A percentile compares a stretch with the other conserved stretches of the same genome.
These are phyloP conservation scores for Lotmaria passim DNA, from an alignment of 208 protist genomes.

Conservation along the genomic window DNA sequence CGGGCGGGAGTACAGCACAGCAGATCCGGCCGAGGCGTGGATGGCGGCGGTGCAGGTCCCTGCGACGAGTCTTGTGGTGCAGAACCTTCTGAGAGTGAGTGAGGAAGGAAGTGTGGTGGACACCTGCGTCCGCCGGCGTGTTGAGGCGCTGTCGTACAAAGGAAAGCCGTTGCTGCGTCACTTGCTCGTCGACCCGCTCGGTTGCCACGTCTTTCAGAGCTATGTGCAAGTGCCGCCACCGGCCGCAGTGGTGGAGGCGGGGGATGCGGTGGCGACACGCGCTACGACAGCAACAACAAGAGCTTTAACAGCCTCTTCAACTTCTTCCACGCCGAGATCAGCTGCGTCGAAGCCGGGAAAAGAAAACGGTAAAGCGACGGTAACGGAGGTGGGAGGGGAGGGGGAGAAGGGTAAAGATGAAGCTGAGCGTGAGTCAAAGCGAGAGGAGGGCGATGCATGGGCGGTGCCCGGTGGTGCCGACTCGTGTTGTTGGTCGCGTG, in stretches of 20 bases:
- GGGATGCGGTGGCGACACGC: constrained; percentile 33
- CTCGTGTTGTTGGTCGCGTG: constrained; percentile 69
- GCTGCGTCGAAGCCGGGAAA: constrained; percentile 2
- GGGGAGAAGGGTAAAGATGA: too few relatives aligned
- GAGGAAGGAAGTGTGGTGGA: constrained; percentile 50
- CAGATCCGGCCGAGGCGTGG: constrained; percentile 60
- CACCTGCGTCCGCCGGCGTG: constrained; percentile 49
- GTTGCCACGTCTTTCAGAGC: constrained; percentile 87
- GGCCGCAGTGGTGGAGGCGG: constrained; percentile 42
- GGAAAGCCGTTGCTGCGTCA: constrained; percentile 57
- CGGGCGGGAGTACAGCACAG: constrained; percentile 42
- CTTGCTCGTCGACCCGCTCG: constrained; percentile 69
- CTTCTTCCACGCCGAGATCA: not conserved
- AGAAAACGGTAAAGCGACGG: not conserved
- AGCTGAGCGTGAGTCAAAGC: too few relatives aligned
- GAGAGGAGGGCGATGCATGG: too few relatives aligned
- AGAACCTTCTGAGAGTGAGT: constrained; percentile 84
- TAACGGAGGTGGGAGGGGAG: not conserved
- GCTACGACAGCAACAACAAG: not conserved
- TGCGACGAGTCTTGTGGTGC: constrained; percentile 81
- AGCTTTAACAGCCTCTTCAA: too few relatives aligned
- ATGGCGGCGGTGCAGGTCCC: constrained; percentile 67
- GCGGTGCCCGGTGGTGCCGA: constrained; percentile 19
- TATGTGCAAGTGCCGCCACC: constrained; percentile 71
- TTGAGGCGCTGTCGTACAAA: constrained; percentile 58